Conservation (phyloP, 2,329 filamentous ascomycete species). For the Claviceps digitariae region DNA sequence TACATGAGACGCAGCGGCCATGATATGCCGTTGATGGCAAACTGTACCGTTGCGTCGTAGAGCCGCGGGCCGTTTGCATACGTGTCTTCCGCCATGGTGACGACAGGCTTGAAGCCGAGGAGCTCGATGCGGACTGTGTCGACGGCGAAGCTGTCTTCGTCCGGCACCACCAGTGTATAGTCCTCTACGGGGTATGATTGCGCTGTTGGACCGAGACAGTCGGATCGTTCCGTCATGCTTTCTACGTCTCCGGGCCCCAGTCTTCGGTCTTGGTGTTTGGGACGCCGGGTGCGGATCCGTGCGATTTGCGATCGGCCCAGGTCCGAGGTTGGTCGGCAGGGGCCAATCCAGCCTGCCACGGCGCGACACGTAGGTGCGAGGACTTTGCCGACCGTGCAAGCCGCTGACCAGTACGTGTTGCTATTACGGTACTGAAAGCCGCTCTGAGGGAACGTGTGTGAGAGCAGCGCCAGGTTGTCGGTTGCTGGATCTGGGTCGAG, state of each 20-base stretch:
- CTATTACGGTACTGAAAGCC: conserved; percentile 64
- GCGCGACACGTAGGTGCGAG: conserved; percentile 58
- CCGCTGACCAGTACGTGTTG: conserved; percentile 64
- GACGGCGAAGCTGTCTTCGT: conserved; percentile 41
- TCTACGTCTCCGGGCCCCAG: conserved; percentile 47
- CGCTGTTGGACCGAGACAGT: conserved; percentile 52
- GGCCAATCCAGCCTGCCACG: conserved; percentile 62
- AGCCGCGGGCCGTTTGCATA: conserved; percentile 24
- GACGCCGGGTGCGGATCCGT: conserved; percentile 46
- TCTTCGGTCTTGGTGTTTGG: conserved; percentile 30
- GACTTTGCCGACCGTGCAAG: conserved; percentile 62
- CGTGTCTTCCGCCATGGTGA: conserved; percentile 15
- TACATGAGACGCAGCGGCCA: conserved; percentile 51
- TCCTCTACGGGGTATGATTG: conserved; percentile 52
- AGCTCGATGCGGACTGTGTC: conserved; percentile 59
- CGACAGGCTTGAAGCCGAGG: conserved; percentile 40
- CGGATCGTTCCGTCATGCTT: conserved; percentile 53
- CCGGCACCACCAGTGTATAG: conserved; percentile 47
- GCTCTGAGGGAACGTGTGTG: conserved; percentile 52
- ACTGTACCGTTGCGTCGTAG: conserved; percentile 49
- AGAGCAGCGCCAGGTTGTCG: conserved; percentile 51
- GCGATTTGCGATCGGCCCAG: conserved; percentile 57
- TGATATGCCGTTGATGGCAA: conserved; percentile 48
- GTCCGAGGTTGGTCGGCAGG: conserved; percentile 53
- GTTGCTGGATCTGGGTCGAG: conserved; percentile 56